Base-by-base conservation (phyloP, 805 yeast species). In the Wickerhamiella qilinensis region DNA sequence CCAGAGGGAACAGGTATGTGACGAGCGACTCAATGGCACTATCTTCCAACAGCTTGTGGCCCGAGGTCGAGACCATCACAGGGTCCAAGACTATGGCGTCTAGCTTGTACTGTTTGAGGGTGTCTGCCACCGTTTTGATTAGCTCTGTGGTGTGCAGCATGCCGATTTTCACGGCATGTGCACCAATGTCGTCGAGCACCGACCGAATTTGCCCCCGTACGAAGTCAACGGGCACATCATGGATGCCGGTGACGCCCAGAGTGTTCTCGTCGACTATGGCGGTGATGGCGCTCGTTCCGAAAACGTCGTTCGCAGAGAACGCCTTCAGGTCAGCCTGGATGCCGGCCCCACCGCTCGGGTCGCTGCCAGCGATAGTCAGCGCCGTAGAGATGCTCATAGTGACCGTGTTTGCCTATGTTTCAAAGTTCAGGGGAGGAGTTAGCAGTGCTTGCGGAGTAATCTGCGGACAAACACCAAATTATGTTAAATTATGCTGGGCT, bases 341-440 rank as follows among this genome's bases (percentile, higher is more conserved):
- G 2, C 94, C 94, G 2, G 94, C 94, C 3, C 94, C 94, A 2
- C 94, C 94, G 9, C 88, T 77, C 33, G 76, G 70, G 53, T 83
- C 94, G 0, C 88, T 77, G 0, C 93, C 93, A 1, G 50, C 51
- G 19, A 48, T 46, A 12, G 51, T 37, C 20, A 48, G n/a, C n/a
- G n/a, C n/a, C n/a, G n/a, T n/a, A n/a, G n/a, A 29, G 8, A 49
- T 50, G n/a, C 17, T 19, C n/a, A n/a, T n/a, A n/a, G n/a, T n/a
- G n/a, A n/a, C n/a, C n/a, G n/a, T n/a, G n/a, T n/a, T n/a, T n/a
- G n/a, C n/a, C n/a, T n/a, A n/a, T n/a, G n/a, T n/a, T n/a, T n/a
- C n/a, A n/a, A n/a, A n/a, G n/a, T n/a, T n/a, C n/a, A n/a, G n/a
- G n/a, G n/a, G n/a, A n/a, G n/a, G n/a, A n/a, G n/a, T n/a, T n/a